These are phyloP conservation scores for Salix koriyanagi DNA, from an alignment of 345 rosid species.

Conservation along the genomic window DNA sequence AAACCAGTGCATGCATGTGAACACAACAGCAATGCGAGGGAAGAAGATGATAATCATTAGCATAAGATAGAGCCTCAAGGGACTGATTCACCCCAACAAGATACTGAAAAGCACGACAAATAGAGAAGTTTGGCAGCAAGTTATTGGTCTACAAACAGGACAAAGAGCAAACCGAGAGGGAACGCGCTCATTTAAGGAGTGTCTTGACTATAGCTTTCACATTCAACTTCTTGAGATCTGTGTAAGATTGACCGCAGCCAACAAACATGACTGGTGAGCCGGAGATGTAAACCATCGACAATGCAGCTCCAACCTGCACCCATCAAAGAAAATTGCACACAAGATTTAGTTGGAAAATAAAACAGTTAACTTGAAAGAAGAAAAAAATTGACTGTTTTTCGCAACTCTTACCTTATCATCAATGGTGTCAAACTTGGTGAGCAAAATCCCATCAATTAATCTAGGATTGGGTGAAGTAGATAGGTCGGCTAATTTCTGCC, in stretches of 20 bases:
- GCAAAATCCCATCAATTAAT: slow-evolving; percentile 91
- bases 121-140: slow-evolving; percentile 14
- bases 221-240: slow-evolving; percentile 88
- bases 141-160: neutral
- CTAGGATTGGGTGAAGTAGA: slow-evolving; percentile 65
- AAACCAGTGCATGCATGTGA: neutral
- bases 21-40: neutral
- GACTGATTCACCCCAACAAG: slow-evolving; percentile 29
- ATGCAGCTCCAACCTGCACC: slow-evolving; percentile 89
- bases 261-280: slow-evolving; percentile 98
- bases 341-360: neutral
- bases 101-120: neutral
- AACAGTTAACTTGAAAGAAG: neutral
- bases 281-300: slow-evolving; percentile 92
- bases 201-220: slow-evolving; percentile 87
- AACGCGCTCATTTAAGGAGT: slow-evolving; percentile 65
- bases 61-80: slow-evolving; percentile 12
- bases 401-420: slow-evolving; percentile 73
- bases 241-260: slow-evolving; percentile 97
- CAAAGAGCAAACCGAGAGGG: neutral
- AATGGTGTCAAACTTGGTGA: slow-evolving; percentile 92
- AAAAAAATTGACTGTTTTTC: neutral
- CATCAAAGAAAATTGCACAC: neutral
- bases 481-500: slow-evolving; percentile 85
- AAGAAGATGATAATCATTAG: neutral